phyloP scores from a whole-genome alignment of 163 green algal species.

The Coccomyxa subellipsoidea region DNA sequence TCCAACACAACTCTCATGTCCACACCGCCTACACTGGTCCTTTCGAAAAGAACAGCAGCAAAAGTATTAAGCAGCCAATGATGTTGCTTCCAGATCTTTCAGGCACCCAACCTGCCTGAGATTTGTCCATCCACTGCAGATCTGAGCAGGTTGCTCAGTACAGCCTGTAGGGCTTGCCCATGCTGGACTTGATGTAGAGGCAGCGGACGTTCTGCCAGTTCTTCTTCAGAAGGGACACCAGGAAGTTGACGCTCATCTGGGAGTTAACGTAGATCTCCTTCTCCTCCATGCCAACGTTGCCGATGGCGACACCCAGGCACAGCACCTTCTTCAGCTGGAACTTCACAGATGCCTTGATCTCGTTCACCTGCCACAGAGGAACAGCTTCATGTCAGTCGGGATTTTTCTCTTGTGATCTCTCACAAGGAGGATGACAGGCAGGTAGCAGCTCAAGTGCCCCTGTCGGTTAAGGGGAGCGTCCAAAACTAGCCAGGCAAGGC shows the following conservation, averaged over 20 bases:
- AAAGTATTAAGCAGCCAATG: no score
- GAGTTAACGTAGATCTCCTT: constrained; percentile 92
- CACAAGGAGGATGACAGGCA: no score
- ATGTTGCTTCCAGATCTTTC: no score
- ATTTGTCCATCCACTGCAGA: neutral
- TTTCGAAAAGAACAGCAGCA: neutral
- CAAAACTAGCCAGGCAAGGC: no score
- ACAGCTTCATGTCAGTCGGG: no score
- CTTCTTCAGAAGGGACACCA: constrained; percentile 99
- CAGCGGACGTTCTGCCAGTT: constrained; percentile 99
- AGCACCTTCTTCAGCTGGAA: constrained; percentile 99
- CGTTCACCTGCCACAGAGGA: constrained; percentile 60
- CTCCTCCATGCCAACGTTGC: constrained; percentile 91
- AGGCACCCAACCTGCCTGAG: neutral
- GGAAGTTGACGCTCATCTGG: constrained; percentile 95
- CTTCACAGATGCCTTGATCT: constrained; percentile 95
- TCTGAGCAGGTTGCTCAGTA: constrained; percentile 72
- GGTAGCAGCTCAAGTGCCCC: no score
- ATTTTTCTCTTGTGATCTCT: no score
- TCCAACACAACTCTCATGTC: neutral
- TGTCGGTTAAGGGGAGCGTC: no score
- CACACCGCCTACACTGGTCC: neutral
- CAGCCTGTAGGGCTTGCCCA: constrained; percentile 92
- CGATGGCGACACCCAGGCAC: constrained; percentile 96
- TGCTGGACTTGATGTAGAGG: constrained; percentile 97